Evolutionary conservation across 1,284 basidiomycete species (phyloP), one percentile per base, ranked within the genome.

Genomic region (Erythrobasidium hasegawianum): DNA sequence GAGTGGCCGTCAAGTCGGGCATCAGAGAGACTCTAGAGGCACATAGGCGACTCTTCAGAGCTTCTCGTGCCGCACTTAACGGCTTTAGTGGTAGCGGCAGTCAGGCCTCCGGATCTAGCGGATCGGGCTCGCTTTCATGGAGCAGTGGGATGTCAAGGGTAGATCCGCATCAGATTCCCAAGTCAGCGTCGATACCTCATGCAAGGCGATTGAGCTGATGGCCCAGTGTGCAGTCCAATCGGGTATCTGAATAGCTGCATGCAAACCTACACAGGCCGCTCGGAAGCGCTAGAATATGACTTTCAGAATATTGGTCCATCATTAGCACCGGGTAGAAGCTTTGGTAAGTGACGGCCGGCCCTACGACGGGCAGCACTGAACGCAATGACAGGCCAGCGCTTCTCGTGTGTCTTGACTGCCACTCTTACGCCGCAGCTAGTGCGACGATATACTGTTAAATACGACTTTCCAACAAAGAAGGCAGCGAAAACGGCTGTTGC

Each of bases 401-500:
- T 65, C 38, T 29, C 41, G 16, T 52, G 62, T 40, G 33, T 8
- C 26, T 38, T 65, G 16, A 29, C 5, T 2, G 38, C 55, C n/a
- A 27, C 16, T 20, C 27, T 41, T 2, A 9, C 40, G 9, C 10
- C 29, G n/a, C 24, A 24, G 2, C 20, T 11, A 16, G 13, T 39
- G 16, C 47, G 10, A 24, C 27, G 13, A 3, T 65, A 57, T 18
- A 20, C 57, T 24, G 20, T 39, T 27, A 49, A 57, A 10, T 11
- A 50, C 13, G 38, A 41, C 9, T 66, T 52, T 26, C 45, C 56
- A 22, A 53, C 57, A 3, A 67, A 67, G 27, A 59, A 50, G 38
- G 57, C 41, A 14, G 64, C 64, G 9, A 67, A 67, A 27, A 50
- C 59, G 47, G 57, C 57, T 2, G 58, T 58, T 26, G 64, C 64